Conservation (phyloP, 208 protist species). For the Crithidia acanthocephali region DNA sequence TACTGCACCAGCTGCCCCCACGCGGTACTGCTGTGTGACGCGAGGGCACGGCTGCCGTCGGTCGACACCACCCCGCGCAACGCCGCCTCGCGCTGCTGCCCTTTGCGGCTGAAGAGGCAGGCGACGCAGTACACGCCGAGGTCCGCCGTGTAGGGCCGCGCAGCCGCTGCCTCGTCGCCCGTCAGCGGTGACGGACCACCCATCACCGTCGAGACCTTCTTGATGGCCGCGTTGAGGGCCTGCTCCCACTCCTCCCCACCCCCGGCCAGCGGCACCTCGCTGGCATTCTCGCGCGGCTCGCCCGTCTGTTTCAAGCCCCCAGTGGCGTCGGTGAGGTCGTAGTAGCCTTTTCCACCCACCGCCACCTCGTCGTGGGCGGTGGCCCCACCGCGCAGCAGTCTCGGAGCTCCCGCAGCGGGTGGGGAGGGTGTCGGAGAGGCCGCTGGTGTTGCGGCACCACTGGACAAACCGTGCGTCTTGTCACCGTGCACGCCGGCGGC, state of each 20-base stretch:
- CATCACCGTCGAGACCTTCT: slow-evolving; percentile 40
- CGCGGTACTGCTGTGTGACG: slow-evolving; percentile 39
- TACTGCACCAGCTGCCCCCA: slow-evolving; percentile 62
- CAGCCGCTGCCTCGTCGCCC: slow-evolving; percentile 48
- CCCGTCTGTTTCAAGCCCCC: slow-evolving; percentile 18
- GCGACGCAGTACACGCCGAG: slow-evolving; percentile 75
- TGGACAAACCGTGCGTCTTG: neutral
- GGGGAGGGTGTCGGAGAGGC: neutral
- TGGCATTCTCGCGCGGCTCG: neutral
- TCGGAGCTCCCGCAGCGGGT: neutral
- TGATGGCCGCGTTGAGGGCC: slow-evolving; percentile 63
- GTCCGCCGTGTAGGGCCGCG: slow-evolving; percentile 47
- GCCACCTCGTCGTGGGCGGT: slow-evolving; percentile 64
- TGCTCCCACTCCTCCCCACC: slow-evolving; percentile 74
- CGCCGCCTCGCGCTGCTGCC: slow-evolving; percentile 77
- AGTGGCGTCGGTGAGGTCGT: slow-evolving; percentile 47
- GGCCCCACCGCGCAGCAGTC: slow-evolving; percentile 1
- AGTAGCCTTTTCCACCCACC: slow-evolving; percentile 70
- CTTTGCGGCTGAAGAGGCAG: slow-evolving; percentile 74
- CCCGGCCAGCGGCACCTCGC: slow-evolving; percentile 41
- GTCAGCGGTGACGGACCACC: slow-evolving; percentile 37
- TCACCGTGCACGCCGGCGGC: neutral
- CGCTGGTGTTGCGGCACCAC: too few relatives aligned
- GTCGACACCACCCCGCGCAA: slow-evolving; percentile 59
- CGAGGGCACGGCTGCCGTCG: slow-evolving; percentile 52